These are phyloP conservation scores for Cladosporium halotolerans DNA, from an alignment of 2,329 filamentous ascomycete genomes.

Conservation along the genomic window DNA sequence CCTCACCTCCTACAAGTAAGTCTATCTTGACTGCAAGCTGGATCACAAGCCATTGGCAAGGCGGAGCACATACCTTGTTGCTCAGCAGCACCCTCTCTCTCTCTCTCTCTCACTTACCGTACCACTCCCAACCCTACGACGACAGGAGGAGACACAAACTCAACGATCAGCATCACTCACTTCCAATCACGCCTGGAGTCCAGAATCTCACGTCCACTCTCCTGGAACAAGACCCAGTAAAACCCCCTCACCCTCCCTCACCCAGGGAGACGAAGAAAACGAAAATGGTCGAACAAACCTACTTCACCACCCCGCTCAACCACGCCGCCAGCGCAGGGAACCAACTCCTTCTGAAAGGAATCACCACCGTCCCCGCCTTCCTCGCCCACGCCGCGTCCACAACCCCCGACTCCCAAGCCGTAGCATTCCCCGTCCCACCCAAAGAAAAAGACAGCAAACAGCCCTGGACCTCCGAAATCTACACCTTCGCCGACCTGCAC, in stretches of 20 bases:
- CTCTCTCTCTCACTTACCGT: not conserved
- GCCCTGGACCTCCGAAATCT: slow-evolving; percentile 22
- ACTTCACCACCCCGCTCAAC: slow-evolving; percentile 57
- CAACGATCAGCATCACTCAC: not conserved
- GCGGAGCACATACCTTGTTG: too few species aligned
- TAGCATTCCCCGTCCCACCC: slow-evolving; percentile 43
- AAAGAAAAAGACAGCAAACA: slow-evolving; percentile 1
- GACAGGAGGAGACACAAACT: too few species aligned
- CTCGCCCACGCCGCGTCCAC: too few species aligned
- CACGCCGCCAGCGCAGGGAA: slow-evolving; percentile 42
- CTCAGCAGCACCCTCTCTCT: not conserved
- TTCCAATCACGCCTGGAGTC: too few species aligned
- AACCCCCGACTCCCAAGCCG: slow-evolving; percentile 38
- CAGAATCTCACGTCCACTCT: too few species aligned
- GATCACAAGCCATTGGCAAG: not conserved
- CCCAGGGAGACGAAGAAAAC: too few species aligned
- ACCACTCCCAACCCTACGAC: too few species aligned
- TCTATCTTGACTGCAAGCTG: too few species aligned
- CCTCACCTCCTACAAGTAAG: too few species aligned
- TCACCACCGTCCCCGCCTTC: too few species aligned
- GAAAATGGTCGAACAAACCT: slow-evolving; percentile 34
- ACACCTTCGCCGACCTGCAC: slow-evolving; percentile 33
- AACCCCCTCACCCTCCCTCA: too few species aligned
- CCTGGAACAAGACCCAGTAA: too few species aligned
- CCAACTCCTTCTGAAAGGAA: slow-evolving; percentile 14